Conservation (phyloP, 2,329 filamentous ascomycete genomes). For the Fusarium scirpi region DNA sequence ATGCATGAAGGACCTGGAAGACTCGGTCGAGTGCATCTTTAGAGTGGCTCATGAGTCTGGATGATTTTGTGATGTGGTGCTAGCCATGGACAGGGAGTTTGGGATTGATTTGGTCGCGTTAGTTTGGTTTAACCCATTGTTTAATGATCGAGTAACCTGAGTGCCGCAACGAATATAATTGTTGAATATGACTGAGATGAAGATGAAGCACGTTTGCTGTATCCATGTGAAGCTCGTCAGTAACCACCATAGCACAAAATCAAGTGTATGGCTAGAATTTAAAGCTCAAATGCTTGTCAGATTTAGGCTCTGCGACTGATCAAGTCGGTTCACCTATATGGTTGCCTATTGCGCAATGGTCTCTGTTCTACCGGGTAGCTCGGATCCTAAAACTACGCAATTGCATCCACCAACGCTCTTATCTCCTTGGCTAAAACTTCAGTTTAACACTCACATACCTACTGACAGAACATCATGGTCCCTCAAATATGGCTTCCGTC, state of each 20-base stretch:
- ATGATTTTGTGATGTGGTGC: slow-evolving; percentile 7
- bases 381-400: neutral
- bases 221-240: neutral
- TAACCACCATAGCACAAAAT: neutral
- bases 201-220: neutral
- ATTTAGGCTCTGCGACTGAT: neutral
- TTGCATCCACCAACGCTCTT: neutral
- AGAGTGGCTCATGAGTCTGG: slow-evolving; percentile 15
- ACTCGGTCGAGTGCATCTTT: slow-evolving; percentile 8
- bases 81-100: slow-evolving; percentile 32
- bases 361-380: slow-evolving; percentile 20
- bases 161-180: slow-evolving; percentile 9
- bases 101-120: slow-evolving; percentile 16
- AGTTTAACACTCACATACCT: neutral
- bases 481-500: slow-evolving; percentile 50
- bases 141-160: slow-evolving; percentile 30
- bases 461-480: slow-evolving; percentile 27
- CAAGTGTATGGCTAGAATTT: neutral
- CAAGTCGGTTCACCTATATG: neutral
- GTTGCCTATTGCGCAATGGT: neutral
- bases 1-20: neutral
- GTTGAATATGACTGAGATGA: neutral
- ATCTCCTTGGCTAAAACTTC: neutral
- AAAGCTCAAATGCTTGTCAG: neutral
- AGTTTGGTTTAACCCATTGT: slow-evolving; percentile 15